Conservation (phyloP, 208 protist genomes). For the Acanthamoeba lugdunensis region DNA sequence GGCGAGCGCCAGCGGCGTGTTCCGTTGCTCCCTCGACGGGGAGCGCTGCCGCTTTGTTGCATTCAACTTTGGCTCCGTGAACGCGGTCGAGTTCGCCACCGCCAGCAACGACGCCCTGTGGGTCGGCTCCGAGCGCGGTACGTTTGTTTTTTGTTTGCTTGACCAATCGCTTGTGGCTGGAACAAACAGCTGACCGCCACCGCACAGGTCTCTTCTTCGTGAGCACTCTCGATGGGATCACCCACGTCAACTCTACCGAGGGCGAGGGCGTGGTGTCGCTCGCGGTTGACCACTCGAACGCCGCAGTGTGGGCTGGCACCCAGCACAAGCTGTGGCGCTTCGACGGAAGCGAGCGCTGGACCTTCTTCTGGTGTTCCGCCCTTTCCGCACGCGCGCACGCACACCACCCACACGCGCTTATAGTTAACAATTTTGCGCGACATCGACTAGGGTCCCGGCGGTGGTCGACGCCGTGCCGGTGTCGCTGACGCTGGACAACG, state of each 20-base stretch:
- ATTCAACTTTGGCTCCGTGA: constrained; percentile 48
- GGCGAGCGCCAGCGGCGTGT: neutral
- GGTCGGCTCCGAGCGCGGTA: constrained; percentile 24
- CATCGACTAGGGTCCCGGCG: neutral
- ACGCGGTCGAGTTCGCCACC: constrained; percentile 6
- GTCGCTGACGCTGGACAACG: constrained; percentile 33
- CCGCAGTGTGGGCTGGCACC: constrained; percentile 46
- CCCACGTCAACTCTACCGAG: constrained; percentile 59
- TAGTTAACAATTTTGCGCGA: neutral
- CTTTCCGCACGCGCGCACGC: neutral
- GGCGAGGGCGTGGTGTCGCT: constrained; percentile 45
- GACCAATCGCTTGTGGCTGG: too few relatives aligned
- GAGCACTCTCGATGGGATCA: neutral
- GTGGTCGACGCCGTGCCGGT: constrained; percentile 59
- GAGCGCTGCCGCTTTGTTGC: constrained; percentile 15
- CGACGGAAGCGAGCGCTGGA: constrained; percentile 43
- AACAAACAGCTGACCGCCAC: too few relatives aligned
- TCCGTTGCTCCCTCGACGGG: neutral
- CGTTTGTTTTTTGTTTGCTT: neutral
- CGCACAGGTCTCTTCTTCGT: constrained; percentile 24
- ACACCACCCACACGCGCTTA: neutral
- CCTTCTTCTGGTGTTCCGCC: constrained; percentile 42
- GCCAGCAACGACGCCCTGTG: neutral
- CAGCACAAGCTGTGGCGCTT: constrained; percentile 61
- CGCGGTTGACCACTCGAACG: neutral